These are phyloP conservation scores for Starmerella sirachaensis DNA, from an alignment of 805 yeast species.

Conservation along the genomic window DNA sequence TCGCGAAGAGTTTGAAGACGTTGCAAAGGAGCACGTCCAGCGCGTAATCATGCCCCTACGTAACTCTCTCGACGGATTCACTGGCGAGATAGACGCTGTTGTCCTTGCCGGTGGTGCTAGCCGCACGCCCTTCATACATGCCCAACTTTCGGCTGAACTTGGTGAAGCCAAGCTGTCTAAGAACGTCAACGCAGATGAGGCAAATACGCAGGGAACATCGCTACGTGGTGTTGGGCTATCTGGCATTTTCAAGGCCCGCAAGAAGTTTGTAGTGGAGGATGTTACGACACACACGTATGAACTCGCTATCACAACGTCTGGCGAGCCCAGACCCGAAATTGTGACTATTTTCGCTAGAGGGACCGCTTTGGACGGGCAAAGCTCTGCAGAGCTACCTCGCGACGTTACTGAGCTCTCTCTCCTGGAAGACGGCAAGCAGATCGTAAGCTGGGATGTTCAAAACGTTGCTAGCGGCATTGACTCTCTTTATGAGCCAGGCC, in stretches of 20 bases:
- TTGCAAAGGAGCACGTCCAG: slow-evolving; percentile 28
- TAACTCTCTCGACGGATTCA: slow-evolving; percentile 36
- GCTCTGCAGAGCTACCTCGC: slow-evolving; percentile 23
- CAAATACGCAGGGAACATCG: slow-evolving; percentile 85
- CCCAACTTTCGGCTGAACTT: slow-evolving; percentile 37
- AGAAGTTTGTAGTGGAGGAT: slow-evolving; percentile 46
- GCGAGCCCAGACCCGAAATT: slow-evolving; percentile 18
- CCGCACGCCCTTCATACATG: slow-evolving; percentile 71
- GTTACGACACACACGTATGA: slow-evolving; percentile 39
- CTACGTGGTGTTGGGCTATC: slow-evolving; percentile 65
- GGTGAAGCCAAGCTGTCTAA: slow-evolving; percentile 48
- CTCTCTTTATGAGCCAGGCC: slow-evolving; percentile 24
- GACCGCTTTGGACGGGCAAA: slow-evolving; percentile 28
- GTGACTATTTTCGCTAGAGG: slow-evolving; percentile 17
- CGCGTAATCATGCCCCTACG: slow-evolving; percentile 43
- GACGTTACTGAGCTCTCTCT: slow-evolving; percentile 28
- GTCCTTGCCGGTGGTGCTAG: slow-evolving; percentile 84
- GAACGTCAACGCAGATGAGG: slow-evolving; percentile 90
- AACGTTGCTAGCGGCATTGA: slow-evolving; percentile 20
- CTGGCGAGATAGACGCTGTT: slow-evolving; percentile 30
- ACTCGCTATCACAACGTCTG: slow-evolving; percentile 28
- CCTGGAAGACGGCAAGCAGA: slow-evolving; percentile 31
- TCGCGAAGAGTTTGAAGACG: slow-evolving; percentile 70
- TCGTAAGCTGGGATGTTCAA: slow-evolving; percentile 25
- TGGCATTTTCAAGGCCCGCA: slow-evolving; percentile 50